Percentiles rank a stretch among this genome's conserved stretches.
Evolutionary conservation across 2,329 filamentous ascomycete species (phyloP).

Genomic region (Talaromyces piceae): DNA sequence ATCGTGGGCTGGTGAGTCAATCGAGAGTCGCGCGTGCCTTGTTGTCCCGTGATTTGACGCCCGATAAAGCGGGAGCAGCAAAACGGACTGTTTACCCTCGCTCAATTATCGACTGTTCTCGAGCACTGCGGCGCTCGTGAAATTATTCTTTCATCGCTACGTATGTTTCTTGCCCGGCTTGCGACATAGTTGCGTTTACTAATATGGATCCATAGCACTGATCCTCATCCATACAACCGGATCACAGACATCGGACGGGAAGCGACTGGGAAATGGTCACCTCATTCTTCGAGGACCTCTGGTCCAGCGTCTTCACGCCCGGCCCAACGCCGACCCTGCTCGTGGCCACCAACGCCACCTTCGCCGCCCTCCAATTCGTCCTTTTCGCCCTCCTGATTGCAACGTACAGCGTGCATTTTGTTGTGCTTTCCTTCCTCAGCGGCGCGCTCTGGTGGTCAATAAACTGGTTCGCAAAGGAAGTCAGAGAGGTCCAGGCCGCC

Average conservation of each 20-base stretch:
- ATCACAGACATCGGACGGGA: not conserved
- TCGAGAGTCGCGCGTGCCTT: not conserved
- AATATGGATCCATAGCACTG: not conserved
- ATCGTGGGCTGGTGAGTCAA: not conserved
- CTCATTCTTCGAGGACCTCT: constrained; percentile 65
- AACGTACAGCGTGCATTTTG: constrained; percentile 83
- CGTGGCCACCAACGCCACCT: constrained; percentile 81
- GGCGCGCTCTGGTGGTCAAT: constrained; percentile 85
- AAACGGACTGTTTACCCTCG: not conserved
- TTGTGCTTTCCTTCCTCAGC: constrained; percentile 70
- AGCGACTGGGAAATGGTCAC: constrained; percentile 26
- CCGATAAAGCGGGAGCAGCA: not conserved
- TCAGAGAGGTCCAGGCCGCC: constrained; percentile 46
- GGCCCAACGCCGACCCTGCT: constrained; percentile 83
- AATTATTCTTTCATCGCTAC: too few relatives aligned
- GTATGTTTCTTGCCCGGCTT: too few relatives aligned
- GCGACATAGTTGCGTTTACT: not conserved
- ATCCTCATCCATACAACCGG: not conserved
- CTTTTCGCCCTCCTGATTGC: constrained; percentile 67
- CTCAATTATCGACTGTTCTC: too few relatives aligned
- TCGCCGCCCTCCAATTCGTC: constrained; percentile 74
- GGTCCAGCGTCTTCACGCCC: constrained; percentile 87
- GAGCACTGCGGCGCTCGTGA: too few relatives aligned
- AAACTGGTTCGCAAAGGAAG: constrained; percentile 87
- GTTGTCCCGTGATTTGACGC: not conserved